phyloP scores from a whole-genome alignment of 495 filamentous ascomycete species.

The Annulohypoxylon bovei region DNA sequence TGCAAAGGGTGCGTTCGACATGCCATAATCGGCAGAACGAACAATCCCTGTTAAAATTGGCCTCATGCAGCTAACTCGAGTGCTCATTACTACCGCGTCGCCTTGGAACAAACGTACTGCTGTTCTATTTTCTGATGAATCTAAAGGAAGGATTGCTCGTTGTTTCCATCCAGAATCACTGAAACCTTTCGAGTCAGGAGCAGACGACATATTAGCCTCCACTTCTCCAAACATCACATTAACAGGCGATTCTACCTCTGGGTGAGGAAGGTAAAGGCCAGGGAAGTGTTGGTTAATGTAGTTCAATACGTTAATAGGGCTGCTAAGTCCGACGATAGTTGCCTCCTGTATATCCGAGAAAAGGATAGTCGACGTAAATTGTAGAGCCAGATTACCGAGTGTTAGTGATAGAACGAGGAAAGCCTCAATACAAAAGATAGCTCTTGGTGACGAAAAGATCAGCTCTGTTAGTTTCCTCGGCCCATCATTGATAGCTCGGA shows the following conservation, averaged over 20 bases:
- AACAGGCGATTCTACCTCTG: background rate
- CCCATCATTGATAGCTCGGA: background rate
- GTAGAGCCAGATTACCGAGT: background rate
- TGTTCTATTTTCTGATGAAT: background rate
- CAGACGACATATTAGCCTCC: background rate
- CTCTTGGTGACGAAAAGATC: background rate
- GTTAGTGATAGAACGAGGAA: background rate
- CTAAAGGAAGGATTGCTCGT: background rate
- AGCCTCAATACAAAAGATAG: background rate
- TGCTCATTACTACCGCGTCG: background rate
- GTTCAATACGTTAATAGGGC: background rate
- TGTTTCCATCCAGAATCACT: background rate
- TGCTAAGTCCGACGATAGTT: background rate
- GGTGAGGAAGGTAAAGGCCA: background rate
- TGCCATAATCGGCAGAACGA: background rate
- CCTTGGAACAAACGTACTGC: background rate
- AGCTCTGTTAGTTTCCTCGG: background rate
- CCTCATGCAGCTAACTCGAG: background rate
- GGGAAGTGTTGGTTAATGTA: background rate
- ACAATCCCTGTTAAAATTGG: background rate
- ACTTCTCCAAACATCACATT: background rate
- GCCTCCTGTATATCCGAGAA: background rate
- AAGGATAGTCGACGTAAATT: background rate
- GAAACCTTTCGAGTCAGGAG: background rate
- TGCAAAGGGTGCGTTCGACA: background rate